phyloP scores from a whole-genome alignment of 2,329 filamentous ascomycete genomes.

The Endoconidiophora laricicola region DNA sequence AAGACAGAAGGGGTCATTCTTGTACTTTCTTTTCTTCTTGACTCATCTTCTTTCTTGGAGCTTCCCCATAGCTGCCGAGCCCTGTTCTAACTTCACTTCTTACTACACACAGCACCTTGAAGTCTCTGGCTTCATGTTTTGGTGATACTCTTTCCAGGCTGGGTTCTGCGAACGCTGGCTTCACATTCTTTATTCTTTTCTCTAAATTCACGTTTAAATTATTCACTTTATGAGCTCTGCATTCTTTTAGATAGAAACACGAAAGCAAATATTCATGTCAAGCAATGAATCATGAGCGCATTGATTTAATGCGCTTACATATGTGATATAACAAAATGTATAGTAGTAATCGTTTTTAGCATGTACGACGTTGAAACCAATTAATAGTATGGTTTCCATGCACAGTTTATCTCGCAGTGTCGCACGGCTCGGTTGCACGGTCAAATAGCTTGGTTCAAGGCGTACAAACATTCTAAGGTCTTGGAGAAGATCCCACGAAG shows the following conservation, averaged over 20 bases:
- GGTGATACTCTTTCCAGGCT: neutral
- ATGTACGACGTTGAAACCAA: no score
- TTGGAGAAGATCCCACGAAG: neutral
- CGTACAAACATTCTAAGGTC: neutral
- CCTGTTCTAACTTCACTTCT: neutral
- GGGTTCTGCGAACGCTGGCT: slow-evolving; percentile 6
- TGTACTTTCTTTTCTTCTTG: slow-evolving; percentile 1
- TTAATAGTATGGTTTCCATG: no score
- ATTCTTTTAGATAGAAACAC: neutral
- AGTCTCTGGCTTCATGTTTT: neutral
- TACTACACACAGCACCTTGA: neutral
- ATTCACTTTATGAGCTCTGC: neutral
- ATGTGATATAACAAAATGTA: no score
- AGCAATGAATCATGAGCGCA: no score
- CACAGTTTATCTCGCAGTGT: no score
- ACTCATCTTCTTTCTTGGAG: neutral
- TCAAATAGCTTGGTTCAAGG: no score
- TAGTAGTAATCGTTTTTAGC: no score
- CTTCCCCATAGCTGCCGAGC: neutral
- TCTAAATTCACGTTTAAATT: no score
- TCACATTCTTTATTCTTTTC: neutral
- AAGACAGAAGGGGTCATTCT: neutral
- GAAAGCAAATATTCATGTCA: no score
- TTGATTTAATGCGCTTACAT: no score
- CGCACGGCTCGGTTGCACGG: no score